These are phyloP conservation scores for Stylosanthes scabra DNA, from an alignment of 331 rosid genomes.

Conservation along the genomic window DNA sequence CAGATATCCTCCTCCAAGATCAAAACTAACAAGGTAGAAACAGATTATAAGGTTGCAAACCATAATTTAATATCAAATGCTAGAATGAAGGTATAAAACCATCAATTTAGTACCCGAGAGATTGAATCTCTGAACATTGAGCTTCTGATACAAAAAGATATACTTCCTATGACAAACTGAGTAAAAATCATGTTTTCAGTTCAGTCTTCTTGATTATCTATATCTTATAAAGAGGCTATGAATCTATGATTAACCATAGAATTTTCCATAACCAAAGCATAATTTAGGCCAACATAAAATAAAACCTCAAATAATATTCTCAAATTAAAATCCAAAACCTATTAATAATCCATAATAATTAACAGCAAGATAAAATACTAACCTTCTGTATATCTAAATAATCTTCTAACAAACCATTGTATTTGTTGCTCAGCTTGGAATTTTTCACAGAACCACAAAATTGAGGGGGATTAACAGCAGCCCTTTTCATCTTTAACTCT, in stretches of 20 bases:
- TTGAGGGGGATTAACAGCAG: conserved; percentile 32
- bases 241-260: not conserved
- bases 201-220: not conserved
- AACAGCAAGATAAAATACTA: not conserved
- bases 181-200: not conserved
- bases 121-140: too few species aligned
- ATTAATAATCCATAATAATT: not conserved
- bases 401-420: conserved; percentile 47
- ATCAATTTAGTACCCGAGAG: too few species aligned
- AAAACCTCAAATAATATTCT: not conserved
- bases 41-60: too few species aligned
- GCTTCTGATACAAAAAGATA: too few species aligned
- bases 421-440: conserved; percentile 27
- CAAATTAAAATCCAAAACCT: not conserved
- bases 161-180: not conserved
- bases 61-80: too few species aligned
- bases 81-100: too few species aligned
- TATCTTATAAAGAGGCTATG: conserved; percentile 2
- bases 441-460: conserved; percentile 27
- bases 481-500: conserved; percentile 50
- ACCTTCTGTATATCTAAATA: conserved; percentile 66
- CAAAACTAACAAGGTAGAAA: too few species aligned
- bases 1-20: not conserved
- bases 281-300: not conserved
- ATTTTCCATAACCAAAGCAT: not conserved